Base-by-base conservation (phyloP, 306 rosid genomes). In the Rosa lucieae region DNA sequence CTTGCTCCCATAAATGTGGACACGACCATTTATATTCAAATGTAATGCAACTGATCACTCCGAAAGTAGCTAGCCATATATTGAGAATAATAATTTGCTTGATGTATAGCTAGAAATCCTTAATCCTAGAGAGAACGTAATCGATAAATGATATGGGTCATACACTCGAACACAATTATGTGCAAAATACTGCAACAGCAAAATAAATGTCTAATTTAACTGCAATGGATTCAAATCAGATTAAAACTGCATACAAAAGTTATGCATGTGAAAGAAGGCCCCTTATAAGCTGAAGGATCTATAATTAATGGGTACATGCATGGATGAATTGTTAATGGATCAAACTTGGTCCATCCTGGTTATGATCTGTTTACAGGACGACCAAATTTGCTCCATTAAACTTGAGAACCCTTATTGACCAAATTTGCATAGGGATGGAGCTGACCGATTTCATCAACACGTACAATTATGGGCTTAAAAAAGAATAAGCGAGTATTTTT, bases 301-400 rank as follows among this genome's bases (percentile, higher is more conserved):
- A 65, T 44, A 74, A 81, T 74, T 65, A 61, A 71, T 73, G 73
- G 74, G 67, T 74, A 82, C 80, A 87, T 66, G 65, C 42, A 37
- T 67, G 48, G 46, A 39, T 77, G 37, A 61, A 63, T 81, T 56
- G 68, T 88, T 84, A 84, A 93, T 83, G 97, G 94, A 93, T 88
- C 92, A 90, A 89, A 93, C 86, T 85, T 89, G 96, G 92, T 90
- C 92, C 84, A 87, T 89, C 88, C 88, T 76, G 73, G 32, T 56
- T 47, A 23, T 42, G 53, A 70, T 52, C 29, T 70, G 77, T 39
- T 39, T 39, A 55, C 74, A 70, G 81, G 80, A 73, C 78, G 90
- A 89, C 89, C 92, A 93, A 93, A 88, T 89, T 91, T 91, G 96
- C 86, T 88, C 96, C 96, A 88, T 79, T 80, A 83, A 85, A 43